These are phyloP conservation scores for Sporothrix pseudoabietina DNA, from an alignment of 2,329 filamentous ascomycete species.

Conservation along the genomic window DNA sequence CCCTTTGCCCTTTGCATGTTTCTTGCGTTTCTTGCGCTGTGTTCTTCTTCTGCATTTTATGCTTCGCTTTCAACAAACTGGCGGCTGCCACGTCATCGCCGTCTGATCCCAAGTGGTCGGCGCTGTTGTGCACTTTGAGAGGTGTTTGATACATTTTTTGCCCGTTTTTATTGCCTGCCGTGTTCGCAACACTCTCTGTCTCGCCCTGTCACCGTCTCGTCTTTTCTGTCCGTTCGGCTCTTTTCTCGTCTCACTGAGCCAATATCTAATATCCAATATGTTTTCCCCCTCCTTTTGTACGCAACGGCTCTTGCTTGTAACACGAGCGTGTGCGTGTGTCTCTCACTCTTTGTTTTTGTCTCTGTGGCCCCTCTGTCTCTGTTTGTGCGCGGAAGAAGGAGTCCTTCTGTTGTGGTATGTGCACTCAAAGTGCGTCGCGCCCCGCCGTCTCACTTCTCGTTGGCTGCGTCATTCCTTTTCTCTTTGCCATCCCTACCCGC, in stretches of 20 bases:
- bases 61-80: no score
- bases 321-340: not conserved
- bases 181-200: not conserved
- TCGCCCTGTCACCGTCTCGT: constrained; percentile 2
- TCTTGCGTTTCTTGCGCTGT: not conserved
- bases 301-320: not conserved
- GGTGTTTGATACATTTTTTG: not conserved
- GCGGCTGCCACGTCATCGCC: constrained; percentile 25
- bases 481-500: not conserved
- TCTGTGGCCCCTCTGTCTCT: not conserved
- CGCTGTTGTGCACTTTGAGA: constrained; percentile 4
- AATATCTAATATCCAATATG: not conserved
- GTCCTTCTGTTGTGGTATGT: not conserved
- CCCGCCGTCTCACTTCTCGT: constrained; percentile 26
- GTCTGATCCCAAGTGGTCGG: constrained; percentile 17
- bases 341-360: not conserved
- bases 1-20: not conserved
- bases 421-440: not conserved
- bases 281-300: not conserved
- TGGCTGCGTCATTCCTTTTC: not conserved
- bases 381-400: not conserved
- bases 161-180: not conserved
- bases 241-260: not conserved
- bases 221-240: not conserved
- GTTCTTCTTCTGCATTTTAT: no score